Base-by-base conservation (phyloP, 164 flowering plant genomes). In the Piper longum region DNA sequence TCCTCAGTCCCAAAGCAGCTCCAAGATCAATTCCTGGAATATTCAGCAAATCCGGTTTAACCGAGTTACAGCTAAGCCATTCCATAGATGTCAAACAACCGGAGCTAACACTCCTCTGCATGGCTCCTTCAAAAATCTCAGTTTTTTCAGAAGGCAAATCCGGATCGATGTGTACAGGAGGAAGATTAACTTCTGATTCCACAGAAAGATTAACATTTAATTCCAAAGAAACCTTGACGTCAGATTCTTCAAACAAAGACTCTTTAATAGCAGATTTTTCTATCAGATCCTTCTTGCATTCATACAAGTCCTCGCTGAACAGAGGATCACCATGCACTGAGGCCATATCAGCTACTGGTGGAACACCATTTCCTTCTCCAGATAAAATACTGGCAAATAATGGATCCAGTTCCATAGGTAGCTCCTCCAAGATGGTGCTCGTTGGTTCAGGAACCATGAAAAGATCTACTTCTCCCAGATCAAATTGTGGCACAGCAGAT, bases 381-480 rank as follows among this genome's bases (percentile, higher is more conserved):
- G 95, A 82, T n/a, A 89, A 81, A 63, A 88, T 80, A 62, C 90
- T 83, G 43, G 86, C 84, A 16, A 80, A 62, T 74, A 87, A 66
- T 41, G 89, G 86, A 79, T 89, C 91, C 61, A 81, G 68, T 56
- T 71, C 69, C 68, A 73, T 62, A 16, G 75, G 7, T 64, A 85
- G 79, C 65, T 89, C 89, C 78, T 87, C 89, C 52, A 92, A 76
- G 62, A 87, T 77, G 1, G 87, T 81, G 36, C 14, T 26, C 4
- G 36, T n/a, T 36, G 67, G 8, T 54, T 80, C 86, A 2, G 98
- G 96, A 63, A 95, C 98, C 75, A 81, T 85, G 75, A 92, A 92
- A 2, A 92, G 77, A 74, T 92, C 96, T n/a, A 95, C 89, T 79
- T 82, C 96, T 63, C 89, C 92, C 66, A 86, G 66, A 70, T 87